Evolutionary conservation across 352 stramenopile species (phyloP).

Genomic region (Discostella stelligera): DNA sequence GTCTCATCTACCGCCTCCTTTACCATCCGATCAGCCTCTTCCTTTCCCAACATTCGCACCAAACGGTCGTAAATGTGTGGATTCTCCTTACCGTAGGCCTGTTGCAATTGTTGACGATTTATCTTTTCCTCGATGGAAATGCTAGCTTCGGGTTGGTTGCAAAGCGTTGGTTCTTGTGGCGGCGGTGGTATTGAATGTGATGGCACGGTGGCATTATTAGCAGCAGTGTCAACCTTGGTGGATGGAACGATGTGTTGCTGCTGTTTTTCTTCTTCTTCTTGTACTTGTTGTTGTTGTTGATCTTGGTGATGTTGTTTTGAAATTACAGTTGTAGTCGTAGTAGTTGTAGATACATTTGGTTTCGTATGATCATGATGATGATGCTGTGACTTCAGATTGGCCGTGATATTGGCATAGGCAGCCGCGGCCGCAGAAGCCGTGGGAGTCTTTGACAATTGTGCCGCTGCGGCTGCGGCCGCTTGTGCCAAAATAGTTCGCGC

Average conservation of each 20-base stretch:
- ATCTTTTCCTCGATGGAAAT: neutral
- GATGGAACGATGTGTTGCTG: neutral
- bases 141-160: neutral
- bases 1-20: conserved; percentile 21
- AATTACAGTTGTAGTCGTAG: too few species aligned
- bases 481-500: neutral
- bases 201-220: too few species aligned
- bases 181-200: neutral
- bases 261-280: too few species aligned
- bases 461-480: neutral
- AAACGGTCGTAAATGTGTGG: conserved; percentile 8
- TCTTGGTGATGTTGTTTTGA: too few species aligned
- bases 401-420: neutral
- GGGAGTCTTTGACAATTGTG: neutral
- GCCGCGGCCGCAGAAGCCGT: neutral
- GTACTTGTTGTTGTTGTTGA: neutral
- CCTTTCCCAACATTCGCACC: conserved; percentile 10
- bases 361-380: too few species aligned
- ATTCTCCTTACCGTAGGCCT: conserved; percentile 3
- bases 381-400: neutral
- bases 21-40: conserved; percentile 9
- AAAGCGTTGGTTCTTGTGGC: neutral
- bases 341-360: too few species aligned
- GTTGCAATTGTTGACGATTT: neutral
- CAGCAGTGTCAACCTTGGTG: too few species aligned